These are phyloP conservation scores for Colletotrichum phormii DNA, from an alignment of 2,329 filamentous ascomycete species.

Conservation along the genomic window DNA sequence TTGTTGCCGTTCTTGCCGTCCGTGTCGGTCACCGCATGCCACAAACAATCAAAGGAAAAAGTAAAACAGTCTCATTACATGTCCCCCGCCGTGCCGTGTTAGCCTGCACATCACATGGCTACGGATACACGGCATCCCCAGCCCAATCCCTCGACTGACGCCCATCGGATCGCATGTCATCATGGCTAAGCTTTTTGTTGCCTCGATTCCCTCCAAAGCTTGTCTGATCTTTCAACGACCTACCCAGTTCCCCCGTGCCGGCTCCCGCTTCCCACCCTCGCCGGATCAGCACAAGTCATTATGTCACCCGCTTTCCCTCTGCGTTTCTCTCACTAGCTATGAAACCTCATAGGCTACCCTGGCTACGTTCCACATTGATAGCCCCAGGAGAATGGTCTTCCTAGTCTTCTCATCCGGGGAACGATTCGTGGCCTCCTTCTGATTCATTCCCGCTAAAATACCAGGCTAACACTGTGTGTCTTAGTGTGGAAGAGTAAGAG, in stretches of 20 bases:
- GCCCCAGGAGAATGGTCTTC: not conserved
- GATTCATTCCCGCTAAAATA: not conserved
- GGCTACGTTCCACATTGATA: not conserved
- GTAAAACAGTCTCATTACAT: slow-evolving; percentile 1
- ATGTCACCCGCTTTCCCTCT: too few relatives aligned
- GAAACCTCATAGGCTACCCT: too few relatives aligned
- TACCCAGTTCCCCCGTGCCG: slow-evolving; percentile 14
- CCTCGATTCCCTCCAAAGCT: slow-evolving; percentile 25
- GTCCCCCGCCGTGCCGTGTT: slow-evolving; percentile 4
- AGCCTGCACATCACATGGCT: not conserved
- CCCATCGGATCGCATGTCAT: slow-evolving; percentile 25
- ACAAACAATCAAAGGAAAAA: slow-evolving; percentile 1
- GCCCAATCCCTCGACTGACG: not conserved
- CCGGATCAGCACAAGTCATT: not conserved
- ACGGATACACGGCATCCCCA: not conserved
- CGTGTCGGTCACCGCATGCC: slow-evolving; percentile 14
- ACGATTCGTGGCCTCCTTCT: not conserved
- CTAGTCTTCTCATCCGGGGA: not conserved
- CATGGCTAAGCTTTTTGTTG: slow-evolving; percentile 35
- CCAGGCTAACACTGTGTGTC: not conserved
- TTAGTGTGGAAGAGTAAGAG: slow-evolving; percentile 3
- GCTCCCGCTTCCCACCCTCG: slow-evolving; percentile 6
- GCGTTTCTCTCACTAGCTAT: too few relatives aligned
- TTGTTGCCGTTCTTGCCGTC: slow-evolving; percentile 24
- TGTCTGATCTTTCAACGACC: slow-evolving; percentile 32